Base-by-base conservation (phyloP, 148 eudicot genomes). In the Tetragonia tetragonoides region DNA sequence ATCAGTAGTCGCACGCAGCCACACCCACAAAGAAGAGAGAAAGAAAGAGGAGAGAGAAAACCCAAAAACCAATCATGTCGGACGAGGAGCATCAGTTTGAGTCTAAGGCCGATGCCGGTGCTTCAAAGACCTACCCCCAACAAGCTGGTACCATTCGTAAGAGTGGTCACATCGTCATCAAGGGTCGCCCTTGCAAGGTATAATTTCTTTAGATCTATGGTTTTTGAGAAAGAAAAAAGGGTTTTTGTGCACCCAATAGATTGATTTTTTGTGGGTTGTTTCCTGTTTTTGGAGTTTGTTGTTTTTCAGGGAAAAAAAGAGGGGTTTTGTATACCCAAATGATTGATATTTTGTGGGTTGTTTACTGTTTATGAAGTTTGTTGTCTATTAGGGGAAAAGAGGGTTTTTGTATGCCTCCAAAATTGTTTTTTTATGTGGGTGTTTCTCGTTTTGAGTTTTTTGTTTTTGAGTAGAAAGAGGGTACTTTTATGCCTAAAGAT, bases 61-160 rank as follows among this genome's bases (percentile, higher is more conserved):
- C 10, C 34, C 34, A 6, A 14, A 51, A 59, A 14, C 10, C 15
- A 24, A 60, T 7, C 14, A 76, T 81, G 84, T 77, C 80, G 34
- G 84, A 81, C 80, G 83, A 81, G 46, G 84, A 77, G 72, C 83
- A 81, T 41, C 79, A 81, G 7, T 75, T 81, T 73, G 83, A 81
- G 69, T 80, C 83, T 2, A 80, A 80, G 79, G 83, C 83, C 44
- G 83, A 81, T 12, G 75, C 83, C 56, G 83, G 83, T 3, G 83
- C 84, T 34, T 81, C 83, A 40, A 77, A 81, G 68, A 81, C 84
- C 24, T 77, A 70, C 67, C 84, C 84, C 17, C 80, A 81, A 34
- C 84, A 77, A 54, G 83, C 83, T 46, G 84, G 80, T 72, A 81
- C 83, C 49, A 81, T 81, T 17, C 83, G 83, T 54, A 81, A 81